Percentiles rank a stretch among this genome's conserved stretches.
Evolutionary conservation across 2,329 filamentous ascomycete species (phyloP).

Genomic region (Fusarium aywerte): DNA sequence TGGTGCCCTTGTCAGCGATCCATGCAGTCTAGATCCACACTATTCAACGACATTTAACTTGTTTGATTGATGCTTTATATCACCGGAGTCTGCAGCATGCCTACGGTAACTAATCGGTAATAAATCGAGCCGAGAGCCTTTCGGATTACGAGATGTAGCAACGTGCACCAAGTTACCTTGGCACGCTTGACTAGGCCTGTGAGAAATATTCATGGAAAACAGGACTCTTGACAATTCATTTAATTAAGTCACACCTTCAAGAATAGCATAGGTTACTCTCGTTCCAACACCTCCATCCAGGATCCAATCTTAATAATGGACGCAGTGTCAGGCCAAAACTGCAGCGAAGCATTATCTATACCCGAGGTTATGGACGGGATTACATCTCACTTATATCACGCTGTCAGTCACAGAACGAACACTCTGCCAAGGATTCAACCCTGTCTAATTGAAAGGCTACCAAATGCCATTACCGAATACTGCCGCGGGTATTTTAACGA

Average conservation of each 20-base stretch:
- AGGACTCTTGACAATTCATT: conserved; percentile 41
- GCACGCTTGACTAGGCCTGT: conserved; percentile 60
- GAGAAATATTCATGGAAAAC: conserved; percentile 66
- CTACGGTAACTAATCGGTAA: conserved; percentile 63
- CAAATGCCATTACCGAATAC: conserved; percentile 37
- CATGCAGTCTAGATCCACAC: conserved; percentile 27
- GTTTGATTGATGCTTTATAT: conserved; percentile 15
- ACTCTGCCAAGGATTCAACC: conserved; percentile 26
- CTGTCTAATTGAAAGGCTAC: neutral
- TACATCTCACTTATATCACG: conserved; percentile 53
- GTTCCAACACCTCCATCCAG: neutral
- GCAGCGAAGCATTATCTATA: conserved; percentile 23
- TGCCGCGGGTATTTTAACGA: conserved; percentile 47
- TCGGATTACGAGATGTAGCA: conserved; percentile 72
- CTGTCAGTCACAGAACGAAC: conserved; percentile 53
- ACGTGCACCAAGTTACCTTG: conserved; percentile 69
- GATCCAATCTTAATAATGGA: no score
- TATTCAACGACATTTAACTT: conserved; percentile 23
- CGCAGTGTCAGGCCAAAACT: neutral
- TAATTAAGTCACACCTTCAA: conserved; percentile 38
- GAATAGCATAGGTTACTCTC: neutral
- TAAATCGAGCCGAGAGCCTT: conserved; percentile 67
- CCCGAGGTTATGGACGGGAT: conserved; percentile 31
- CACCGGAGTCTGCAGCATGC: neutral
- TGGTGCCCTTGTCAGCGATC: conserved; percentile 20